phyloP scores from a whole-genome alignment of 2,329 filamentous ascomycete species.

The Stagonosporopsis tanaceti region DNA sequence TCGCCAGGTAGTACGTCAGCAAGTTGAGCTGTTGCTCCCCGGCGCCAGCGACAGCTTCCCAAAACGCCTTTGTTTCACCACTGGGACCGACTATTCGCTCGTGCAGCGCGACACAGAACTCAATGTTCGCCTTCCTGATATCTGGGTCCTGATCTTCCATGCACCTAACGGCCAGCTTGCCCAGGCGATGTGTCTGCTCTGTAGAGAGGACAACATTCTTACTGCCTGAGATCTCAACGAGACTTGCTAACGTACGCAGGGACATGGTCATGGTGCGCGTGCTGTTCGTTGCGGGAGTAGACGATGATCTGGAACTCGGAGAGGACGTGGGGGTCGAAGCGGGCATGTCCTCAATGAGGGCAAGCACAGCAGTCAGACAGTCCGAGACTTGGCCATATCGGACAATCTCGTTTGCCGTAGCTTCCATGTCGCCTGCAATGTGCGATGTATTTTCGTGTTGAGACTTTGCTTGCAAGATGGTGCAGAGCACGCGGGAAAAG shows the following conservation, averaged over 20 bases:
- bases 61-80: conserved; percentile 63
- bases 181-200: conserved; percentile 49
- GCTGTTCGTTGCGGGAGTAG: conserved; percentile 24
- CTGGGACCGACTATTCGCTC: conserved; percentile 47
- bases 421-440: conserved; percentile 76
- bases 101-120: conserved; percentile 78
- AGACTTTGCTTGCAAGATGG: conserved; percentile 70
- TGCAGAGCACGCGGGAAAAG: conserved; percentile 71
- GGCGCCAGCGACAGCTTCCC: conserved; percentile 69
- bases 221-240: conserved; percentile 45
- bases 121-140: conserved; percentile 73
- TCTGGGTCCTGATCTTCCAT: conserved; percentile 52
- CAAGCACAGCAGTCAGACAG: conserved; percentile 49
- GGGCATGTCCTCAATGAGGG: conserved; percentile 45
- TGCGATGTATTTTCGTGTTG: conserved; percentile 74
- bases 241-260: conserved; percentile 49
- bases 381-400: conserved; percentile 69
- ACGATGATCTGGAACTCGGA: conserved; percentile 46
- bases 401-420: conserved; percentile 76
- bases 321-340: conserved; percentile 37
- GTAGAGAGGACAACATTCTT: conserved; percentile 42
- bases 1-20: conserved; percentile 81
- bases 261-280: conserved; percentile 51
- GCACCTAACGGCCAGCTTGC: conserved; percentile 49
- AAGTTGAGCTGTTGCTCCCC: conserved; percentile 78